Percentiles rank a stretch among this genome's conserved stretches.
phyloP scores from a whole-genome alignment of 345 rosid species.

The Corymbia maculata region DNA sequence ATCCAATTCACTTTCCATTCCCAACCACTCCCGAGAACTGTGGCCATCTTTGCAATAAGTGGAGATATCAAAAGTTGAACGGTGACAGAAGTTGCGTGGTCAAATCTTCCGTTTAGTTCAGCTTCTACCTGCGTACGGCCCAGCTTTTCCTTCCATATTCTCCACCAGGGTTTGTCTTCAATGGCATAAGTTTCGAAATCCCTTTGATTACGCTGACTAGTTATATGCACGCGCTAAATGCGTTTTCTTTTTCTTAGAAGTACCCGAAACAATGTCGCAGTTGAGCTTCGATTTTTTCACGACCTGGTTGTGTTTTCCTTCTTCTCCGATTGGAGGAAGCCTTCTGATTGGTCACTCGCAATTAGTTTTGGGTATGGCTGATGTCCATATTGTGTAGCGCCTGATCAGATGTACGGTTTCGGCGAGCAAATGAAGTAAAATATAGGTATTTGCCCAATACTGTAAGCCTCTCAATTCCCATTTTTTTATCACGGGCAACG shows the following conservation, averaged over 20 bases:
- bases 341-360: neutral
- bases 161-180: neutral
- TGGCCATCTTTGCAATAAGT: neutral
- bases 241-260: neutral
- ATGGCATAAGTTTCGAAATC: neutral
- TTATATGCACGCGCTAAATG: neutral
- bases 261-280: neutral
- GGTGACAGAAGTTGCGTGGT: neutral
- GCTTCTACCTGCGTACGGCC: neutral
- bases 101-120: neutral
- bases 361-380: neutral
- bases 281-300: neutral
- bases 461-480: neutral
- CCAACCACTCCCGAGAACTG: neutral
- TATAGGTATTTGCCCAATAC: neutral
- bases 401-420: rapidly evolving
- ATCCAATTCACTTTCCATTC: neutral
- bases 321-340: neutral
- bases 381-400: neutral
- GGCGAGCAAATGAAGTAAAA: neutral
- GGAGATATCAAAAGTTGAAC: neutral
- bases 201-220: neutral
- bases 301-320: neutral
- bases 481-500: neutral
- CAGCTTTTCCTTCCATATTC: neutral